Percentiles rank a stretch among this genome's conserved stretches.
phyloP scores from a whole-genome alignment of 768 basidiomycete species.

The Mycena pura region DNA sequence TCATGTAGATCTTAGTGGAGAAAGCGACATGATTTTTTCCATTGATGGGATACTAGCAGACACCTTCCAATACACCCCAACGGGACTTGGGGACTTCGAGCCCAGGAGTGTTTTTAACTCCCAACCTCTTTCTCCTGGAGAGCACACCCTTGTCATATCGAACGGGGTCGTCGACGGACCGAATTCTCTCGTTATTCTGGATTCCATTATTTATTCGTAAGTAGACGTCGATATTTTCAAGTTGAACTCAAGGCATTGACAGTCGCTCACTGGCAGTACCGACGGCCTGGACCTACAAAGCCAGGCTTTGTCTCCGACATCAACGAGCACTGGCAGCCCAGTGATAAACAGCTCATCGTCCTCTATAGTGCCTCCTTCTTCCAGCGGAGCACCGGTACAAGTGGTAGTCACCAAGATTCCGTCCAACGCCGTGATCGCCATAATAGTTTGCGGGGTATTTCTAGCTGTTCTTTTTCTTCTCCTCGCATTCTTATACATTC shows the following conservation, averaged over 20 bases:
- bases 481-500: conserved; percentile 28
- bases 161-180: background rate
- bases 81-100: conserved; percentile 3
- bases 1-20: conserved; percentile 3
- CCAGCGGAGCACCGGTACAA: background rate
- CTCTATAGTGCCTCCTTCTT: no score
- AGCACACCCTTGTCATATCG: conserved; percentile 19
- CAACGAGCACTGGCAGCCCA: no score
- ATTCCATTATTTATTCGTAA: conserved; percentile 25
- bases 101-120: conserved; percentile 15
- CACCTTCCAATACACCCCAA: background rate
- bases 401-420: background rate
- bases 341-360: no score
- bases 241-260: no score
- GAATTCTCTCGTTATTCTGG: conserved; percentile 20
- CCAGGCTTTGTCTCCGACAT: no score
- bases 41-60: conserved; percentile 4
- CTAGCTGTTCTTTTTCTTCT: conserved; percentile 32
- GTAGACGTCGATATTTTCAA: background rate
- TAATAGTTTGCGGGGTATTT: conserved; percentile 39
- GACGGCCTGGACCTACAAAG: no score
- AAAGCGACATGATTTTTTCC: conserved; percentile 7
- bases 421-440: conserved; percentile 6
- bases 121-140: background rate
- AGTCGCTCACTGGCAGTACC: no score